Base-by-base conservation (phyloP, 1,284 basidiomycete genomes). In the Trichosporon sp. region DNA sequence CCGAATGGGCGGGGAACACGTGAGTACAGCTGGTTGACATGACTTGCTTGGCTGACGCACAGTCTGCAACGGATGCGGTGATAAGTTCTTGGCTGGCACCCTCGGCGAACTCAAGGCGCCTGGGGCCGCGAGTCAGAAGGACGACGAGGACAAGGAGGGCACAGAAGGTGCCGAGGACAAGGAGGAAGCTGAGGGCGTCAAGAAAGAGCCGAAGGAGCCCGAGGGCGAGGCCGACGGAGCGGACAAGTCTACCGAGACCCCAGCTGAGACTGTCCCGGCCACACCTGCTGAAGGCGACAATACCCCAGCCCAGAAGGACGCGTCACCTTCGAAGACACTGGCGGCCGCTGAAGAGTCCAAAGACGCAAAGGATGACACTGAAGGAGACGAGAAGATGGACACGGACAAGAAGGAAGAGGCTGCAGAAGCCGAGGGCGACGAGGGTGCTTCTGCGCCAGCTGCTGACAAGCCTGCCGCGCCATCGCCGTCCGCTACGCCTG, bases 21-120 rank as follows among this genome's bases (percentile, higher is more conserved):
- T 82, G 69, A 79, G 80, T 78, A n/a, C 56, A 60, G 27, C 56
- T 60, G 3, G n/a, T n/a, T n/a, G n/a, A n/a, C n/a, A n/a, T n/a
- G n/a, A n/a, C n/a, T n/a, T n/a, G n/a, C n/a, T n/a, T n/a, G n/a
- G 60, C 70, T 71, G 42, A 71, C 56, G 13, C 13, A 2, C 63
- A 81, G 80, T 82, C 68, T 82, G 80, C 51, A 78, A 80, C 60
- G 66, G 72, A 1, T 82, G 80, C 51, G 80, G 80, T 15, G 77
- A 80, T 68, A 77, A 80, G 64, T 81, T 73, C 64, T 51, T 70
- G 0, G 74, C 72, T 4, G 77, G 77, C 1, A 77, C 77, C 6
- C 67, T 81, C 5, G 78, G 78, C 6, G 73, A 74, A 38, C 71
- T 81, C 15, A 71, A 73, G 58, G 76, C 78, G 5, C 78, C 80